Evolutionary conservation across 2,329 filamentous ascomycete species (phyloP).

Genomic region (Talaromyces verruculosus): DNA sequence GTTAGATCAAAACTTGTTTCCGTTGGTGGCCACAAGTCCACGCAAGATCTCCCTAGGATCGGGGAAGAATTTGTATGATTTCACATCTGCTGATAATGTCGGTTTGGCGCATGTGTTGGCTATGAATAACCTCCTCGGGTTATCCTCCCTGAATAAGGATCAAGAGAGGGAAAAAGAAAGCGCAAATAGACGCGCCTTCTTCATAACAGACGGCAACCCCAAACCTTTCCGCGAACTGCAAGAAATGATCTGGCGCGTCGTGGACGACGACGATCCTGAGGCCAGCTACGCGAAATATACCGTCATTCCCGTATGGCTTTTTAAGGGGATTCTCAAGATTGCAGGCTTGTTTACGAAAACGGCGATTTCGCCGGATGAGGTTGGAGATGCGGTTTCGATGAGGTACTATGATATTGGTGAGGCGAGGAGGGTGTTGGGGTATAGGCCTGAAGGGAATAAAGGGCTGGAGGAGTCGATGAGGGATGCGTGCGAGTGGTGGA

Average conservation of each 20-base stretch:
- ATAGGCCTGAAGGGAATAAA: slow-evolving; percentile 9
- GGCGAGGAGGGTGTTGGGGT: slow-evolving; percentile 12
- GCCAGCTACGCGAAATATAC: too few species aligned
- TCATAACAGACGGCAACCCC: slow-evolving; percentile 17
- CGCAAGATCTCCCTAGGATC: slow-evolving; percentile 2
- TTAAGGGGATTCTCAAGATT: slow-evolving; percentile 1
- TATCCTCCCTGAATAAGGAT: background rate
- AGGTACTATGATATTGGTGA: slow-evolving; percentile 15
- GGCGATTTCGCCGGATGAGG: slow-evolving; percentile 11
- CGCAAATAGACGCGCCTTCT: slow-evolving; percentile 11
- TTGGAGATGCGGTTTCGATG: slow-evolving; percentile 16
- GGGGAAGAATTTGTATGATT: slow-evolving; percentile 18
- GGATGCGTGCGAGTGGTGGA: slow-evolving; percentile 3
- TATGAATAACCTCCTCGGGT: slow-evolving; percentile 10
- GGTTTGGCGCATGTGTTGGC: slow-evolving; percentile 17
- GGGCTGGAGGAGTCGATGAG: slow-evolving; percentile 10
- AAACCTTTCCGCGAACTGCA: slow-evolving; percentile 14
- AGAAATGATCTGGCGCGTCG: slow-evolving; percentile 19
- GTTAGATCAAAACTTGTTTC: slow-evolving; percentile 17
- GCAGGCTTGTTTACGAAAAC: slow-evolving; percentile 3
- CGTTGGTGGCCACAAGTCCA: slow-evolving; percentile 11
- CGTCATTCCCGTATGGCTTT: slow-evolving; percentile 15
- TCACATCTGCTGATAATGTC: slow-evolving; percentile 18
- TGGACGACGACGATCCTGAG: too few species aligned
- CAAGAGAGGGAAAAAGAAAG: background rate